Base-by-base conservation (phyloP, 164 flowering plant species). In the Berberis thunbergii region DNA sequence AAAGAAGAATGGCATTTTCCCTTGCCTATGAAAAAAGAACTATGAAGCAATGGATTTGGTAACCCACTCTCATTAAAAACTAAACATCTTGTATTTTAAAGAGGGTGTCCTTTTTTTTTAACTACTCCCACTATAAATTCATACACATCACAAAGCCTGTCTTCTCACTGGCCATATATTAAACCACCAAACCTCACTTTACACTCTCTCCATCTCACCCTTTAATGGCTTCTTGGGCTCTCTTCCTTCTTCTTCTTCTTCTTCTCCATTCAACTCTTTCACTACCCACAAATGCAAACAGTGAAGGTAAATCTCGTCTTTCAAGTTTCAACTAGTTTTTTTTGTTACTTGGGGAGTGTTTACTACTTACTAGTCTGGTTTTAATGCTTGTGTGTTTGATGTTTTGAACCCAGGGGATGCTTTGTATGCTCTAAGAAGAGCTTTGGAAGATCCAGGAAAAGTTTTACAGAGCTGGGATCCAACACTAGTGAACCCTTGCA, bases 381-480 rank as follows among this genome's bases (percentile, higher is more conserved):
- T 26, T 26, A 26, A 26, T 26, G 26, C 26, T 26, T 26, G 26
- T 26, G 26, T 26, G 26, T 26, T 26, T 26, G 26, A 26, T 54
- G 13, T 9, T 54, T 9, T 13, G 5, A 13, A 3, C 39, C 49
- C 77, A 87, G 95, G 89, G 26, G 95, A 86, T 81, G 89, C 91
- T 61, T 72, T 88, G 7, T 81, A 77, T 67, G 84, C 87, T 0
- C 61, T 84, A 67, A 83, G 88, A 46, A 86, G 80, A 58, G 78
- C 79, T 0, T 74, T 88, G 50, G 67, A 76, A 55, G 95, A 88
- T 63, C 96, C 96, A 7, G 74, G 68, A 7, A 71, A 76, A 46
- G 91, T 86, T 45, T 70, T 86, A 10, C 76, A 80, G 68, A 87
- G 93, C 72, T 89, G 96, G 96, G 93, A 89, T 75, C 93, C 92